Evolutionary conservation across 305 asterid genomes (phyloP), one percentile per base, ranked within the genome.

Genomic region (Ilex paraguariensis): DNA sequence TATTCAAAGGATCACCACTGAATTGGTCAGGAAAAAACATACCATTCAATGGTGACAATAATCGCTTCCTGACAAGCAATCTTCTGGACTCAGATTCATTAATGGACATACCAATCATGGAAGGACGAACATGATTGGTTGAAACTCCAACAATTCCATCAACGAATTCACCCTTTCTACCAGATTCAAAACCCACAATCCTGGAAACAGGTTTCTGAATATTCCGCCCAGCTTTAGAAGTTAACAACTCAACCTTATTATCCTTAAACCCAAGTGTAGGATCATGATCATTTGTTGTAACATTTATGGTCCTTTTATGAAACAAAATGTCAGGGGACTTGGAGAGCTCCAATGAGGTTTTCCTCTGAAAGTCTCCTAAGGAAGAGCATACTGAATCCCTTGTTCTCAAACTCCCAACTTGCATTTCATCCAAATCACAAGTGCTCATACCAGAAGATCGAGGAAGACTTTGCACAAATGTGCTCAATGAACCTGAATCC

Each of bases 11-110:
- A 75, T 80, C 84, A 31, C 81, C 90, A 67, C 62, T 56, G 57
- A 82, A 76, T 58, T 70, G 70, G 49, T 75, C 78, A 13, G 77
- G 64, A 14, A 70, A 54, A 66, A 77, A 81, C 81, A 82, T 70
- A 67, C 73, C 81, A 56, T 77, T 82, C 76, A 86, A 56, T 39
- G 96, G 91, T 56, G 96, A 88, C 60, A 80, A 75, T 78, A 88
- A 63, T 48, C 91, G 76, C 70, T 88, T 88, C 84, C 85, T 77
- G 70, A 75, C 87, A 59, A 62, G 65, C 56, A 80, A 75, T 69
- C 83, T 82, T 66, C 74, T 66, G 42, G 70, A 33, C 52, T 74
- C 88, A 12, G 67, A 66, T 58, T 68, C 80, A 72, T 74, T 71
- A 54, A 46, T 48, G 62, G 63, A 59, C 53, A 66, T 55, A 51